phyloP scores from a whole-genome alignment of 2,329 filamentous ascomycete genomes.

The Colletotrichum chrysophilum region DNA sequence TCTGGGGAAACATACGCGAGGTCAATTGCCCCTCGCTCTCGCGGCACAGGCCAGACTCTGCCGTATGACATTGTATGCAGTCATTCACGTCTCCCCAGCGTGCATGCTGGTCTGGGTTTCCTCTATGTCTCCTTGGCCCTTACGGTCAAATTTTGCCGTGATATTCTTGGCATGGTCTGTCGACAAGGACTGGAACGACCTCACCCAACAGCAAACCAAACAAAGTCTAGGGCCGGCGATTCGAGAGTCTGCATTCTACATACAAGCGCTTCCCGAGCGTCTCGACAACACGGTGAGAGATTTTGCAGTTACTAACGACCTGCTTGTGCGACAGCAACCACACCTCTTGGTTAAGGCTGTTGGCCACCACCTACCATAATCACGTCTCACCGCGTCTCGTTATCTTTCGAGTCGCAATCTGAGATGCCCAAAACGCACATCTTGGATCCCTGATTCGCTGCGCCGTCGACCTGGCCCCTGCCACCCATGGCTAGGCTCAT shows the following conservation, averaged over 20 bases:
- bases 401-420: constrained; percentile 11
- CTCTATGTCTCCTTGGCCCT: background rate
- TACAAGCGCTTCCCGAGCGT: background rate
- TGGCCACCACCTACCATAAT: background rate
- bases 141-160: background rate
- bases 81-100: background rate
- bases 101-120: background rate
- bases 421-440: background rate
- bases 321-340: background rate
- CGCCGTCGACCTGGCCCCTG: background rate
- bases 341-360: background rate
- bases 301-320: background rate
- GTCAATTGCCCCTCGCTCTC: background rate
- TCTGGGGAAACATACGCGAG: background rate
- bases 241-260: background rate
- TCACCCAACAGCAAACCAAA: background rate
- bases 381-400: constrained; percentile 4
- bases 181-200: background rate
- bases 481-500: background rate
- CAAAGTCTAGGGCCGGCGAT: background rate
- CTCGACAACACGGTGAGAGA: background rate
- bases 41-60: background rate
- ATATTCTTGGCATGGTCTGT: background rate
- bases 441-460: background rate
- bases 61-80: background rate